These are phyloP conservation scores for Solanum microdontum DNA, from an alignment of 257 asterid species.

Conservation along the genomic window DNA sequence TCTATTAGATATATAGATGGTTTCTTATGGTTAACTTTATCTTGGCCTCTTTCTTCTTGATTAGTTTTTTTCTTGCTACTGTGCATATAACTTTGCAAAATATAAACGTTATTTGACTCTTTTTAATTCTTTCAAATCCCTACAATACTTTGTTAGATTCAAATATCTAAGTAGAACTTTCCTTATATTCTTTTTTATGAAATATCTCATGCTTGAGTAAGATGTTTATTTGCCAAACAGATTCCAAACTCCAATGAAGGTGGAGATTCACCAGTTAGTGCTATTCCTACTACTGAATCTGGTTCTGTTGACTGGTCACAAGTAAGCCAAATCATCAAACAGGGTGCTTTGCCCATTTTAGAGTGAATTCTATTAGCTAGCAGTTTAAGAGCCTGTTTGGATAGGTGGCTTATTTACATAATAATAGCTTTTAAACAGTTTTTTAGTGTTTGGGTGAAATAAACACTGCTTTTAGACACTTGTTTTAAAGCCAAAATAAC, in stretches of 20 bases:
- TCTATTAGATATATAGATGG: background rate
- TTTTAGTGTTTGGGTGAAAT: background rate
- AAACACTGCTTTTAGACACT: background rate
- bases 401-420: background rate
- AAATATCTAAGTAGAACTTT: background rate
- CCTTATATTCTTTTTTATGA: background rate
- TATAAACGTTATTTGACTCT: background rate
- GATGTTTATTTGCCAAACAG: constrained; percentile 30
- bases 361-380: background rate
- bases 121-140: background rate
- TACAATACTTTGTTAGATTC: background rate
- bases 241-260: constrained; percentile 61
- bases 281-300: constrained; percentile 64
- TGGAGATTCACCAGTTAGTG: constrained; percentile 48
- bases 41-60: background rate
- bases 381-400: background rate
- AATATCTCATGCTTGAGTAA: background rate
- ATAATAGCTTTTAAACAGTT: background rate
- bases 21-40: background rate
- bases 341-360: background rate
- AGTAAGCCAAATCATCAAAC: constrained; percentile 22
- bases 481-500: background rate
- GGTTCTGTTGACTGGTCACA: constrained; percentile 94
- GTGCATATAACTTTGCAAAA: background rate
- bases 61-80: background rate